phyloP scores from a whole-genome alignment of 768 basidiomycete genomes.

The Pleurotus citrinopileatus region DNA sequence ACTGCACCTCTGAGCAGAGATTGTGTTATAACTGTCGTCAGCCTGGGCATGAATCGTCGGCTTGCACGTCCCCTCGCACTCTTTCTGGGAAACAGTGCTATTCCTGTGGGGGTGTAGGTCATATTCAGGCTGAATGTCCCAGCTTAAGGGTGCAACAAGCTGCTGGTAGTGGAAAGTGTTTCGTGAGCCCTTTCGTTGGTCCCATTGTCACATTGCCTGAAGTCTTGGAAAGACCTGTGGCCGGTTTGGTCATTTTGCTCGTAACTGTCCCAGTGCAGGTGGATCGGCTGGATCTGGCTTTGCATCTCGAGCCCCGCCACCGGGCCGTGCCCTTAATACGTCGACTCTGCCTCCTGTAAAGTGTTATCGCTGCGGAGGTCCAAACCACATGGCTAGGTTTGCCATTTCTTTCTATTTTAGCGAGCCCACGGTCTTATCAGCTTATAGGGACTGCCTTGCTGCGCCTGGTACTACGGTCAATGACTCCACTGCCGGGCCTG shows the following conservation, averaged over 20 bases:
- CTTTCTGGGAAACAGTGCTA: conserved; percentile 90
- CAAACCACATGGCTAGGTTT: conserved; percentile 84
- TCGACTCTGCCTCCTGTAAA: conserved; percentile 79
- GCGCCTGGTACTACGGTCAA: conserved; percentile 55
- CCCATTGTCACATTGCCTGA: conserved; percentile 10
- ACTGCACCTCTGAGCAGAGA: conserved; percentile 83
- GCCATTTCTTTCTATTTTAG: conserved; percentile 13
- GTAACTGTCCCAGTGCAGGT: conserved; percentile 57
- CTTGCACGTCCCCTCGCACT: conserved; percentile 81
- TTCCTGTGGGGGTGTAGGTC: conserved; percentile 89
- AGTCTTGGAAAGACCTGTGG: conserved; percentile 63
- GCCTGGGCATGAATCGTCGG: conserved; percentile 90
- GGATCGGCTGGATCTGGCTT: conserved; percentile 39
- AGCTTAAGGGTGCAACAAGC: conserved; percentile 68
- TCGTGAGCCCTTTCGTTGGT: conserved; percentile 45
- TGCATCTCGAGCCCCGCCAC: conserved; percentile 67
- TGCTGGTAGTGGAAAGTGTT: conserved; percentile 74
- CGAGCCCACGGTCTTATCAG: conserved; percentile 21
- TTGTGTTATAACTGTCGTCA: conserved; percentile 95
- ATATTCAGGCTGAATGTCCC: conserved; percentile 86
- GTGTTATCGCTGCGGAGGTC: conserved; percentile 87
- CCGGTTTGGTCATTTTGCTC: conserved; percentile 80
- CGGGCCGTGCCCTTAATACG: conserved; percentile 72
- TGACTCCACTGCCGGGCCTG: conserved; percentile 39
- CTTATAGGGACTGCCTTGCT: conserved; percentile 71